Evolutionary conservation across 2,329 filamentous ascomycete species (phyloP), one percentile per base, ranked within the genome.

Genomic region (Elsinoe arachidis): DNA sequence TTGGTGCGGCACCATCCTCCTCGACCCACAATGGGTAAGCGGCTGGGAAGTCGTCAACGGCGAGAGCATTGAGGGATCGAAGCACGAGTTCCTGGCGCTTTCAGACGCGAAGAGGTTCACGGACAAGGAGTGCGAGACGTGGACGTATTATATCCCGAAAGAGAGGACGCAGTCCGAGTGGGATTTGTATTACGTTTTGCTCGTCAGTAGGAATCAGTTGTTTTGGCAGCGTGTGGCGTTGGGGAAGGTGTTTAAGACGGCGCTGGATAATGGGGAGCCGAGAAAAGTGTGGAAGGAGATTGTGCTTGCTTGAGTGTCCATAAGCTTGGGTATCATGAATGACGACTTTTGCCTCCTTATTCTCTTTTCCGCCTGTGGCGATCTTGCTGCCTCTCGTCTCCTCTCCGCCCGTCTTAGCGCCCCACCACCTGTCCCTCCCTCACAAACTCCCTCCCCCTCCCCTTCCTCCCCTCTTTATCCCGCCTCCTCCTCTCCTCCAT

Each of bases 71-170:
- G 58, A 59, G 1, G 43, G 33, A 3, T 34, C 41, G 3, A 38
- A 37, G 41, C 60, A 57, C 30, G 61, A 67, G 15, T 68, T 72
- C 56, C 65, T 72, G 34, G 69, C 71, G 5, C 62, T 72, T 10
- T 70, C 67, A 0, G 67, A 72, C 2, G 69, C 70, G 3, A 70
- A 69, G 56, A 51, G 53, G 0, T 72, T 73, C 55, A 65, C 67
- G 2, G 30, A 58, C 3, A 64, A 66, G 0, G 70, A 72, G 60
- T 68, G 61, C 43, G 57, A 59, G 7, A 61, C 52, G n/a, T 72
- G 70, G 69, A 70, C 63, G 2, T 70, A 70, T 58, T 72, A 70
- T 39, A 64, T 71, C 6, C 68, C 69, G 14, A 65, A 67, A 49
- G 67, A 70, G 57, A 58, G 65, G 12, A 61, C 68, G 12, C 59